phyloP scores from a whole-genome alignment of 176 grass and related monocot genomes.

The Thinopyrum elongatum region DNA sequence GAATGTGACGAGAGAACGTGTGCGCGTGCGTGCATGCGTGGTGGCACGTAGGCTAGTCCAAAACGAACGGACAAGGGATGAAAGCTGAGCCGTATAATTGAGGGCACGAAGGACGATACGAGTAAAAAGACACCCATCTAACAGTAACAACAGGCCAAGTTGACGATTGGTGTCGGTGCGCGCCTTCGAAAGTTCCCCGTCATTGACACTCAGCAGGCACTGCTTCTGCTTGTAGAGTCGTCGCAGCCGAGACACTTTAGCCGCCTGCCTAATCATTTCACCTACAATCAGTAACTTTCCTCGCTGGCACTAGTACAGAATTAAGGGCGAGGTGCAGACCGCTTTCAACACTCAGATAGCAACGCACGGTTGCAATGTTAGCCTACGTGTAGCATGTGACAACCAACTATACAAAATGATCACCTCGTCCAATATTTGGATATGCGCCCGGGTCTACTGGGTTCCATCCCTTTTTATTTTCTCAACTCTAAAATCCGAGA shows the following conservation, averaged over 20 bases:
- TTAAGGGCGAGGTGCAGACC: neutral
- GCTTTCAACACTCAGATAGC: neutral
- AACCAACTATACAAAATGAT: too few relatives aligned
- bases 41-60: neutral
- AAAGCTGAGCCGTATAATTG: neutral
- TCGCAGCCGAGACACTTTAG: neutral
- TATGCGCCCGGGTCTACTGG: too few relatives aligned
- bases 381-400: neutral
- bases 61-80: neutral
- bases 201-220: neutral
- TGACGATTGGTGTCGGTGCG: neutral
- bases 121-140: neutral
- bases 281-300: neutral
- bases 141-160: neutral
- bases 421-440: too few relatives aligned
- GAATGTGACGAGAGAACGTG: neutral
- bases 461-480: too few relatives aligned
- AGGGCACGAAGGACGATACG: neutral
- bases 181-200: neutral
- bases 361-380: neutral
- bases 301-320: too few relatives aligned
- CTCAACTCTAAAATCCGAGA: too few relatives aligned
- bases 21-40: neutral
- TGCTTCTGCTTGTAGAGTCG: neutral
- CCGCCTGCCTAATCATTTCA: conserved; percentile 1